Conservation (phyloP, 345 rosid species). For the Kandelia obovata region DNA sequence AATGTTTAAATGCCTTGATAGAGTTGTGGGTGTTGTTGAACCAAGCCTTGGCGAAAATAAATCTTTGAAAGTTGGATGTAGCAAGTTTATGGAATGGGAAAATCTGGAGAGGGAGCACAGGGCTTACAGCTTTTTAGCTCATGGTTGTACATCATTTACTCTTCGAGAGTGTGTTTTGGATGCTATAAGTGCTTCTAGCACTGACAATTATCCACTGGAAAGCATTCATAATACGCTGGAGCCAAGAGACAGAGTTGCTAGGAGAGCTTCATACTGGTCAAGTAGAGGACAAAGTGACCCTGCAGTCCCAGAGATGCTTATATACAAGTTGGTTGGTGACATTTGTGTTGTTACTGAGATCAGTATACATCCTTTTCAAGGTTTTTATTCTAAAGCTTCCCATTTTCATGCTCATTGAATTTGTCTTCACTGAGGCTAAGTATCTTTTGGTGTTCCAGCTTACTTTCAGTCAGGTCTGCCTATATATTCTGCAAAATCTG, state of each 20-base stretch:
- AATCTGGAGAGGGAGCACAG: slow-evolving; percentile 61
- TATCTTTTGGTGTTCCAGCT: slow-evolving; percentile 43
- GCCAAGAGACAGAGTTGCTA: slow-evolving; percentile 41
- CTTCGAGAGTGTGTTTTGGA: slow-evolving; percentile 45
- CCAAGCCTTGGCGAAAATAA: slow-evolving; percentile 9
- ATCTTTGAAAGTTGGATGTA: slow-evolving; percentile 47
- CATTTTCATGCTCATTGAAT: background rate
- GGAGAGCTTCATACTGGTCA: slow-evolving; percentile 83
- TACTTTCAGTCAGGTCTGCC: slow-evolving; percentile 67
- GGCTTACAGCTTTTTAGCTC: slow-evolving; percentile 58
- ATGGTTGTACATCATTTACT: slow-evolving; percentile 38
- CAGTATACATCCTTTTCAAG: slow-evolving; percentile 74
- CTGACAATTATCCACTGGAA: slow-evolving; percentile 84
- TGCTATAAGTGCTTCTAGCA: slow-evolving; percentile 82
- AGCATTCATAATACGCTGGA: slow-evolving; percentile 69
- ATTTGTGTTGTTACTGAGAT: slow-evolving; percentile 70
- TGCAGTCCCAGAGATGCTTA: slow-evolving; percentile 80
- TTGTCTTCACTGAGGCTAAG: slow-evolving; percentile 12
- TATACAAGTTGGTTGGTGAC: slow-evolving; percentile 60
- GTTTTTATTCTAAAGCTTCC: slow-evolving; percentile 29
- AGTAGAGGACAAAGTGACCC: slow-evolving; percentile 68
- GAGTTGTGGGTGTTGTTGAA: slow-evolving; percentile 48
- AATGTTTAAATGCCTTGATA: slow-evolving; percentile 57
- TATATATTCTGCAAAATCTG: slow-evolving; percentile 72
- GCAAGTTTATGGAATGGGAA: slow-evolving; percentile 43